Conservation (phyloP, 306 rosid species). For the Cucurbita maxima region DNA sequence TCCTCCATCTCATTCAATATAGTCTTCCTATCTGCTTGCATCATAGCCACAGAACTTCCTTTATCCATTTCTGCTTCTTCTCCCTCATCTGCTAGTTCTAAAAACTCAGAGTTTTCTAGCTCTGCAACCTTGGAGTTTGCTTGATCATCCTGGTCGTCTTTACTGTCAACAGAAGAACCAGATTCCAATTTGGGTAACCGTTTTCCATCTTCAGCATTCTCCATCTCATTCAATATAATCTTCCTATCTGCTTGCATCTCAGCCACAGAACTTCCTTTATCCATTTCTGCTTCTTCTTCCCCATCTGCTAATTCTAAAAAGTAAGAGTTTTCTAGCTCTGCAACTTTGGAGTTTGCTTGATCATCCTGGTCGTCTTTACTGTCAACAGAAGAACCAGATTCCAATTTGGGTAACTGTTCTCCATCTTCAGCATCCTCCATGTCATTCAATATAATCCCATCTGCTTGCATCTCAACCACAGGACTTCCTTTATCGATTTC, state of each 20-base stretch:
- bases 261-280: neutral
- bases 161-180: neutral
- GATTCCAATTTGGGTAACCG: neutral
- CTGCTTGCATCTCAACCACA: slow-evolving; percentile 7
- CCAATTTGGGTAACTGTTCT: neutral
- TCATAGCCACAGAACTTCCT: slow-evolving; percentile 4
- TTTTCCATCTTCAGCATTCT: slow-evolving; percentile 4
- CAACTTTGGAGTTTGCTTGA: slow-evolving; percentile 10
- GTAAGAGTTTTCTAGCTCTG: slow-evolving; percentile 11
- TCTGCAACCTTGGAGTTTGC: slow-evolving; percentile 14
- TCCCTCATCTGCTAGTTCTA: slow-evolving; percentile 10
- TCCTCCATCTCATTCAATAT: slow-evolving; percentile 11
- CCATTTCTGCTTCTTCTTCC: neutral
- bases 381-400: neutral
- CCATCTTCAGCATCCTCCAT: slow-evolving; percentile 9
- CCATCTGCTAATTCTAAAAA: slow-evolving; percentile 11
- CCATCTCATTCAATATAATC: slow-evolving; percentile 11
- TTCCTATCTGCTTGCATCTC: slow-evolving; percentile 10
- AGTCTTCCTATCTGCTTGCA: slow-evolving; percentile 4
- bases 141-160: neutral
- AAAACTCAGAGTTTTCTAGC: slow-evolving; percentile 7
- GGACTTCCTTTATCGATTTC: neutral
- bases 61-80: neutral
- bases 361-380: neutral
- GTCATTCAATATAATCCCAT: slow-evolving; percentile 9